Evolutionary conservation across 2,329 filamentous ascomycete species (phyloP), one percentile per base, ranked within the genome.

Genomic region (Karstenula rhodostoma): DNA sequence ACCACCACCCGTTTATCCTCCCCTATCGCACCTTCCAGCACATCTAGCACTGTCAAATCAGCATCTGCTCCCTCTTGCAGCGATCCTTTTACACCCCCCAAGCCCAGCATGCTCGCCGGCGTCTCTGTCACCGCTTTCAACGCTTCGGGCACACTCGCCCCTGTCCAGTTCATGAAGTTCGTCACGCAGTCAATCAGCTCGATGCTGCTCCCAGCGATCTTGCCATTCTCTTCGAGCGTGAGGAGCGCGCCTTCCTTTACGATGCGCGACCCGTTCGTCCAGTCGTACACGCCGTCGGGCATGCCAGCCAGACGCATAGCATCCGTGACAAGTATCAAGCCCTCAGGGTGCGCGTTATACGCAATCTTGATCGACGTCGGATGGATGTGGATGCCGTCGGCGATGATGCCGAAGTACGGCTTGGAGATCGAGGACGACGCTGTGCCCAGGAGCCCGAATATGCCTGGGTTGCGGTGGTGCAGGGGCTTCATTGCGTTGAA

Each of bases 401-500:
- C 88, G 62, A 97, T 97, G 71, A 97, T 87, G 60, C 94, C 94
- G 76, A 94, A 97, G 77, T 86, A 97, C 0, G 93, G 93, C 54
- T 89, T 84, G 2, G 55, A 52, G 32, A 70, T 67, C 19, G 68
- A 71, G 1, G 67, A 67, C 2, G 75, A 74, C 0, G 70, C 67
- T 2, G 76, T 77, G 61, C 93, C 93, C 15, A 97, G 81, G 0
- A 96, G 87, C 29, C 94, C 94, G 74, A 96, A 96, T 68, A 97
- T 88, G 40, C 93, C 93, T 0, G 94, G 93, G 77, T 97, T 93
- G 59, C 94, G 90, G 82, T 97, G 93, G 77, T 95, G 92, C 53
- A 96, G 87, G 15, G 93, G 93, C 0, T 89, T 86, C 93, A 97
- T 97, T 27, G 93, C 93, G 76, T 97, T 97, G 86, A 96, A 97